Conservation (phyloP, 2,329 filamentous ascomycete genomes). For the Zymoseptoria brevis region DNA sequence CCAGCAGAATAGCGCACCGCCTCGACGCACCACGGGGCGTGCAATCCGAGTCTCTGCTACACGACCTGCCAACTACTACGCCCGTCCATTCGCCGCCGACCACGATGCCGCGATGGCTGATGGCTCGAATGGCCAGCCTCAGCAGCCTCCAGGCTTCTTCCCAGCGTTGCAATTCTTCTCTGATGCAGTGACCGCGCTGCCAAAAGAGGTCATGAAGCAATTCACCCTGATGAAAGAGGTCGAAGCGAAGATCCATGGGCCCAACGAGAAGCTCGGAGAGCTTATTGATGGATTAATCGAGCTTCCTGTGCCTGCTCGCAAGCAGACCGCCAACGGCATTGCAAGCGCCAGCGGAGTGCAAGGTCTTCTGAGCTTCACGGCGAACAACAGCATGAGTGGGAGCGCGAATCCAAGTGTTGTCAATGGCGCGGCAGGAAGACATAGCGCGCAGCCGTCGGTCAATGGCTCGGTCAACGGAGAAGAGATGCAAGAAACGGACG, state of each 20-base stretch:
- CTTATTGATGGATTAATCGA: slow-evolving; percentile 57
- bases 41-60: slow-evolving; percentile 39
- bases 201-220: slow-evolving; percentile 89
- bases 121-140: slow-evolving; percentile 16
- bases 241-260: slow-evolving; percentile 87
- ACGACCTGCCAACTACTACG: slow-evolving; percentile 45
- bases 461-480: slow-evolving; percentile 21
- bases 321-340: slow-evolving; percentile 5
- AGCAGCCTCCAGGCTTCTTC: slow-evolving; percentile 47
- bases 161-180: slow-evolving; percentile 70
- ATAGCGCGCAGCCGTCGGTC: slow-evolving; percentile 19
- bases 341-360: slow-evolving; percentile 11
- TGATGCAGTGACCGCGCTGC: slow-evolving; percentile 83
- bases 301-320: slow-evolving; percentile 37
- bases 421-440: slow-evolving; percentile 26
- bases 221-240: slow-evolving; percentile 96
- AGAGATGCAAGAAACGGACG: slow-evolving; percentile 25
- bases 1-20: slow-evolving; percentile 6
- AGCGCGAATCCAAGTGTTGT: slow-evolving; percentile 33
- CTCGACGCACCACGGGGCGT: slow-evolving; percentile 30
- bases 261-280: slow-evolving; percentile 73
- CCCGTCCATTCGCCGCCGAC: slow-evolving; percentile 36
- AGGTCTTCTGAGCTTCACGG: slow-evolving; percentile 30
- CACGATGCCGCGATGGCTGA: slow-evolving; percentile 19
- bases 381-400: slow-evolving; percentile 33